These are phyloP conservation scores for Lyophyllum atratum DNA, from an alignment of 768 basidiomycete genomes.

Conservation along the genomic window DNA sequence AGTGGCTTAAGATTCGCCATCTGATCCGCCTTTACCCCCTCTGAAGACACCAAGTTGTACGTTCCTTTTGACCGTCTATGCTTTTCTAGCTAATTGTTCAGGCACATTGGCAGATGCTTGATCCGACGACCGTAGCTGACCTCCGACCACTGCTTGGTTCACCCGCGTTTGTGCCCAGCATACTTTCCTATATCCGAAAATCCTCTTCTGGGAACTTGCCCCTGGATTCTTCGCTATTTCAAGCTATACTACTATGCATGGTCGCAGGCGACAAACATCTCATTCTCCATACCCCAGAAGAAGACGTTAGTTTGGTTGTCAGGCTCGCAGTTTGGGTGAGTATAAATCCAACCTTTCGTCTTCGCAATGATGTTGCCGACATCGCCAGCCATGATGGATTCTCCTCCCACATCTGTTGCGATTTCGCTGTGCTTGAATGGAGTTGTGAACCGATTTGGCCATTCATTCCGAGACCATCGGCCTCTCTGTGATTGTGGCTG, in stretches of 20 bases:
- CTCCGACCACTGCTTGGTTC: conserved; percentile 41
- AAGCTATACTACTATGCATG: conserved; percentile 66
- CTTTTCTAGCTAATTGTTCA: background rate
- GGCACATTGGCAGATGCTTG: conserved; percentile 11
- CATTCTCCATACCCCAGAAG: conserved; percentile 63
- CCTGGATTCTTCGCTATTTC: conserved; percentile 63
- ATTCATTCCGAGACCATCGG: background rate
- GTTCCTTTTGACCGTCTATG: background rate
- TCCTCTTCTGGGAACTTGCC: conserved; percentile 48
- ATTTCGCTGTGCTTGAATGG: background rate
- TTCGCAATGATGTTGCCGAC: background rate
- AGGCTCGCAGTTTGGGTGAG: conserved; percentile 62
- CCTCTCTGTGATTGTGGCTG: background rate
- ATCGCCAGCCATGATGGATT: background rate
- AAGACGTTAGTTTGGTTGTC: conserved; percentile 61
- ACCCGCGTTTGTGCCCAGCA: conserved; percentile 47
- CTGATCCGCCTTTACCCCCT: background rate
- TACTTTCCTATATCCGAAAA: conserved; percentile 49
- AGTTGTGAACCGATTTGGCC: background rate
- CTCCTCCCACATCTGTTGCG: background rate
- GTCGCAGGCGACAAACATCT: conserved; percentile 64
- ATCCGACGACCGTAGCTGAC: conserved; percentile 20
- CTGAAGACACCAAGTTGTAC: background rate
- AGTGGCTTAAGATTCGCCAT: background rate
- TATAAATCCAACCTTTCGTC: conserved; percentile 11